A percentile compares a stretch with the other conserved stretches of the same genome.
Conservation (phyloP, 1,284 basidiomycete species). For the Polyporus tsugae region DNA sequence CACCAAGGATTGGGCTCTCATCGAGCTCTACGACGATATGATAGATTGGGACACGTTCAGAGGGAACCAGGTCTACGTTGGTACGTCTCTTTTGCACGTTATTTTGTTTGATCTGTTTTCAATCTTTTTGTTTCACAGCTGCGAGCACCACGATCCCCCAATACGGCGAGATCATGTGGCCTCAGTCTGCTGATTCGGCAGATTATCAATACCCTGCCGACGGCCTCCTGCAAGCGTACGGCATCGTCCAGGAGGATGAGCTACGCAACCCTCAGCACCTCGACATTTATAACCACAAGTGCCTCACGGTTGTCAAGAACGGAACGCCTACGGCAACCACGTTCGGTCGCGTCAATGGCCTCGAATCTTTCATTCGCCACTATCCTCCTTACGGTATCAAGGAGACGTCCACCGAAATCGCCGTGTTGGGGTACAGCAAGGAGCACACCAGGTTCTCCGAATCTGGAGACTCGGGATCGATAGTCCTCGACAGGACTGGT, state of each 20-base stretch:
- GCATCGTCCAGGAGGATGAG: conserved; percentile 32
- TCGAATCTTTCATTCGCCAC: conserved; percentile 41
- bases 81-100: conserved; percentile 33
- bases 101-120: conserved; percentile 23
- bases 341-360: conserved; percentile 39
- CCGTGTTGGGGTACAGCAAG: conserved; percentile 35
- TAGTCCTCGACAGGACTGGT: conserved; percentile 37
- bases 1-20: conserved; percentile 44
- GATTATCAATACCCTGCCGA: conserved; percentile 39
- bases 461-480: conserved; percentile 41
- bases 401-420: conserved; percentile 33
- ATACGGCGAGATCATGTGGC: conserved; percentile 41
- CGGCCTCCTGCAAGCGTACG: conserved; percentile 40
- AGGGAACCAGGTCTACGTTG: conserved; percentile 48
- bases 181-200: conserved; percentile 36
- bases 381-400: conserved; percentile 22
- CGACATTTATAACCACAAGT: conserved; percentile 35
- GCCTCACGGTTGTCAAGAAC: conserved; percentile 42
- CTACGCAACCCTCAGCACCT: conserved; percentile 37
- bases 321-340: conserved; percentile 41
- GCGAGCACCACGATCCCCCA: conserved; percentile 38
- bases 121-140: conserved; percentile 21
- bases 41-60: conserved; percentile 40
- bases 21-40: conserved; percentile 42
- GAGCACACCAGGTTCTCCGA: conserved; percentile 36